Evolutionary conservation across 1,284 basidiomycete genomes (phyloP).

Genomic region (Amylostereum chailletii): DNA sequence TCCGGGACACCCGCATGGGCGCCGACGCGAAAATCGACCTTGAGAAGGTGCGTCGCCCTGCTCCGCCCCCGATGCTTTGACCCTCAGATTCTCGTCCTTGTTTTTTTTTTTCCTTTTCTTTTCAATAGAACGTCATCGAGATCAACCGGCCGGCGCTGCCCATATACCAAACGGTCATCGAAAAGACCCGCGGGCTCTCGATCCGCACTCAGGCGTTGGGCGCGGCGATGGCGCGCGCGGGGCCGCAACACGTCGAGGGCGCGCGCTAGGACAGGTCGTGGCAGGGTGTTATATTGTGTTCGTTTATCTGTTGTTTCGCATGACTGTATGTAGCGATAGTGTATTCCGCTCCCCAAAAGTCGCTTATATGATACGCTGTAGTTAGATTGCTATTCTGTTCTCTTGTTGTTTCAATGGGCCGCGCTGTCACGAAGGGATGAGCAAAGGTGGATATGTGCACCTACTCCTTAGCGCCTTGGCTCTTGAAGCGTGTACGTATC

Average conservation of each 20-base stretch:
- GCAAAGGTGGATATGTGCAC: no score
- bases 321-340: neutral
- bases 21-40: conserved; percentile 96
- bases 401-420: no score
- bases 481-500: no score
- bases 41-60: conserved; percentile 59
- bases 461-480: no score
- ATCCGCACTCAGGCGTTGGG: conserved; percentile 88
- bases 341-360: neutral
- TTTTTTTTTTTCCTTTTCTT: neutral
- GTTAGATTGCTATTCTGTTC: no score
- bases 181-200: conserved; percentile 89
- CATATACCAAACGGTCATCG: conserved; percentile 92
- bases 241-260: conserved; percentile 19
- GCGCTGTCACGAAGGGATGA: no score
- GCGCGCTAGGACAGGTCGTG: conserved; percentile 1
- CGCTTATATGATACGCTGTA: no score
- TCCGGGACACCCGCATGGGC: conserved; percentile 92
- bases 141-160: conserved; percentile 88
- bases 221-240: conserved; percentile 66
- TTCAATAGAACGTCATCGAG: conserved; percentile 82
- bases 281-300: neutral
- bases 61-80: conserved; percentile 1
- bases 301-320: neutral
- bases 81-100: conserved; percentile 6